Base-by-base conservation (phyloP, 169 alveolate genomes). In the Amoebophrya sp. region DNA sequence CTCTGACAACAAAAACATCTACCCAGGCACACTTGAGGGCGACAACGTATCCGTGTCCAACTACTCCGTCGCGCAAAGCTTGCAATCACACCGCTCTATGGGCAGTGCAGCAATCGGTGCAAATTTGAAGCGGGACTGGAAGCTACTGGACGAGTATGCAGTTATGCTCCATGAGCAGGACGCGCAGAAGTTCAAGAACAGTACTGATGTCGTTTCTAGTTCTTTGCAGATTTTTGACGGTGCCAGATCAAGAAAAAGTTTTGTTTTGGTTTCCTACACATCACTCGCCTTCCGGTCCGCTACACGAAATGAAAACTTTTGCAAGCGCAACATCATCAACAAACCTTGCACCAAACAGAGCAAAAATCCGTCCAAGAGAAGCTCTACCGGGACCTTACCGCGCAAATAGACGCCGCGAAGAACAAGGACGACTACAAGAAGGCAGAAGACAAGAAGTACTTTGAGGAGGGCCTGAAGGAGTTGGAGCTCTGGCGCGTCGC, bases 391-490 rank as follows among this genome's bases (percentile, higher is more conserved):
- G 83, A 66, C 83, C 35, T 66, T 3, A 66, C 83, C 35, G 83
- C 83, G 32, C 83, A 66, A 25, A 66, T 66, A 66, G 32, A 66
- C 18, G 83, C 83, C 7, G 83, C 83, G 83, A 66, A 66, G 35
- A 66, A n/a, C 35, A 66, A 66, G 35, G 83, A 66, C 83, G 83
- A 66, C 18, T 66, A 66, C 83, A 66, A 66, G 35, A 66, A 66
- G 83, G 39, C 29, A 25, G 83, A 66, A 25, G 83, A 66, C 83
- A 66, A 66, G 35, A 66, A 66, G 32, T 66, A 66, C 83, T 47
- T 66, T 66, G 83, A 66, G 10, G 83, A 66, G 83, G 29, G 39
- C 1, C 83, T 66, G 83, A 66, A 66, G 83, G 83, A 66, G 83
- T 25, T 66, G 39, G 83, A 66, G 35, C 1, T 66, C 35, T 66